phyloP scores from a whole-genome alignment of 371 early-diverging fungal genomes.

The Basidiobolus heterosporus region DNA sequence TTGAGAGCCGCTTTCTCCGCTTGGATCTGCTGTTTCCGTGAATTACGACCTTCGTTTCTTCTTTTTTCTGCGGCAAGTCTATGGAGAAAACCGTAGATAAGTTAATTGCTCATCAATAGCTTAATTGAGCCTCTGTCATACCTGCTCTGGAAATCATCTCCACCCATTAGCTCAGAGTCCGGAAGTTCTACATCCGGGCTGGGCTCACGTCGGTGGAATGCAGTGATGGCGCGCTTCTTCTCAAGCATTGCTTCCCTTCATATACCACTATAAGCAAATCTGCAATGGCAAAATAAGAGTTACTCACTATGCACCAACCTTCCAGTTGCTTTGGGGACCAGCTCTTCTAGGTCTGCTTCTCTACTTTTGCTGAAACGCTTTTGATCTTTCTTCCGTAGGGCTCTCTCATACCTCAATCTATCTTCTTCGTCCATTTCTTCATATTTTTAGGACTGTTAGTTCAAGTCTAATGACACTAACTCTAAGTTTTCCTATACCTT shows the following conservation, averaged over 20 bases:
- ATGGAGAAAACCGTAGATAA: background rate
- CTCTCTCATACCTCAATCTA: conserved; percentile 16
- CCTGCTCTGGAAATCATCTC: conserved; percentile 11
- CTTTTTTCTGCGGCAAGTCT: conserved; percentile 1
- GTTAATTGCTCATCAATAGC: background rate
- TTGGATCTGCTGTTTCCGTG: conserved; percentile 1
- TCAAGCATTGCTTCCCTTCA: conserved; percentile 42
- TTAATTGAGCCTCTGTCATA: background rate
- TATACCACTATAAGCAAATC: background rate
- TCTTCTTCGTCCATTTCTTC: conserved; percentile 42
- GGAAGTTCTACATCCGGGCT: conserved; percentile 54
- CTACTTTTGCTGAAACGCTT: conserved; percentile 26
- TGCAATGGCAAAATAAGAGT: background rate
- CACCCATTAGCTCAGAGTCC: conserved; percentile 58
- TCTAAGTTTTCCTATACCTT: background rate
- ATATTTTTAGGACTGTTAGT: background rate
- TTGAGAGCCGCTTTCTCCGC: conserved; percentile 19
- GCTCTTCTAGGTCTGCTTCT: conserved; percentile 55
- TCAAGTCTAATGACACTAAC: background rate
- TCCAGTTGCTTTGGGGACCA: conserved; percentile 67
- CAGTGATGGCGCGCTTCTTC: conserved; percentile 39
- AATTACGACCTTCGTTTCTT: background rate
- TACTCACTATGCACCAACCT: conserved; percentile 10
- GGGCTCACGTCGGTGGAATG: conserved; percentile 44
- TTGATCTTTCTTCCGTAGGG: conserved; percentile 25